Conservation (phyloP, 306 rosid species). For the Cicer judaicum region DNA sequence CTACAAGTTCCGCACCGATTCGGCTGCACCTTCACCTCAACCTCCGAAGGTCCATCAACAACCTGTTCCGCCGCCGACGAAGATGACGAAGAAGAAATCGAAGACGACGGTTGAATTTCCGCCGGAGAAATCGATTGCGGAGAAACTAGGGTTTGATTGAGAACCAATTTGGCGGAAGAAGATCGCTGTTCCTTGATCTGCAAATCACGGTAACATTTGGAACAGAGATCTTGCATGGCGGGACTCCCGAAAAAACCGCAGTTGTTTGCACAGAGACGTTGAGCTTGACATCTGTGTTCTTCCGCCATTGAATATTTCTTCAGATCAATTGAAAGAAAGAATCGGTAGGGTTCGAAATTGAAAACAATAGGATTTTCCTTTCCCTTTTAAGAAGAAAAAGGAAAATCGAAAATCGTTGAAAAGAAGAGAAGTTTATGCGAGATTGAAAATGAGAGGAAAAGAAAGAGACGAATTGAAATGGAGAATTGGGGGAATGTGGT, state of each 20-base stretch:
- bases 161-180: slow-evolving; percentile 59
- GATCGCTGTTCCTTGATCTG: slow-evolving; percentile 71
- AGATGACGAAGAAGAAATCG: neutral
- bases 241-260: slow-evolving; percentile 85
- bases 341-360: neutral
- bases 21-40: slow-evolving; percentile 33
- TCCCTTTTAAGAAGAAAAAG: neutral
- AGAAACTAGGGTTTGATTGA: slow-evolving; percentile 62
- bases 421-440: neutral
- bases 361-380: slow-evolving; percentile 17
- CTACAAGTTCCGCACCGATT: slow-evolving; percentile 66
- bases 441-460: neutral
- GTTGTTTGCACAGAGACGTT: slow-evolving; percentile 72
- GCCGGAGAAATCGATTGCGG: slow-evolving; percentile 28
- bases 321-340: neutral
- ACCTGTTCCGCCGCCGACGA: neutral
- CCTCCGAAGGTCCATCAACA: too few species aligned
- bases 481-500: neutral
- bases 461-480: neutral
- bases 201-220: slow-evolving; percentile 77
- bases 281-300: slow-evolving; percentile 85
- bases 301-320: slow-evolving; percentile 64
- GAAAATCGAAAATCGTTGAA: slow-evolving; percentile 8
- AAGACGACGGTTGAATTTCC: neutral
- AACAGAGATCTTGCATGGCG: slow-evolving; percentile 69